Conservation (phyloP, 306 rosid species). For the Castanea sativa region DNA sequence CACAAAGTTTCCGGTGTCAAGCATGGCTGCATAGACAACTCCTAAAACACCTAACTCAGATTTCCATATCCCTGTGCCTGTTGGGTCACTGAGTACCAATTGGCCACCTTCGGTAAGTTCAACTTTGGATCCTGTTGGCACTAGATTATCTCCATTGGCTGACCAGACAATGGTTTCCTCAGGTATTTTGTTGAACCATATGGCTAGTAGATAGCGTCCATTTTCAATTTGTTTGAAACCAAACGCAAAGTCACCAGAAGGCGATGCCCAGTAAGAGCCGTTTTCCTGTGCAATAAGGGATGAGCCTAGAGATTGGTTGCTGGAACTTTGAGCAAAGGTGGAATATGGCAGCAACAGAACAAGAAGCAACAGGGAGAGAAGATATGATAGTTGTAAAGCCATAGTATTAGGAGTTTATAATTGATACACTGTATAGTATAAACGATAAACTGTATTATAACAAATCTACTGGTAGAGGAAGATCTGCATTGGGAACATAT, state of each 20-base stretch:
- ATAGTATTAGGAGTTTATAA: not conserved
- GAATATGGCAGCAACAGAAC: not conserved
- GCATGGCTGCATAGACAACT: constrained; percentile 37
- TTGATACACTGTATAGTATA: no score
- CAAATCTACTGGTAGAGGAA: no score
- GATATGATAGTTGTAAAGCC: not conserved
- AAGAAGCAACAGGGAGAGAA: not conserved
- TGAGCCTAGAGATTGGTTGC: not conserved
- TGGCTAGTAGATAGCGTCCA: not conserved
- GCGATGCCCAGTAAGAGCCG: not conserved
- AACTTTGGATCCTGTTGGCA: not conserved
- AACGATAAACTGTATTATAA: no score
- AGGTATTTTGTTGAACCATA: not conserved
- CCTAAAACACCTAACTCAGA: not conserved
- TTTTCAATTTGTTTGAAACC: not conserved
- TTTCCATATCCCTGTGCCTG: constrained; percentile 19
- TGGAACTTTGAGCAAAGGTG: not conserved
- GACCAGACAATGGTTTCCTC: not conserved
- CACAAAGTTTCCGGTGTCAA: constrained; percentile 54
- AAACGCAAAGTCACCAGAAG: not conserved
- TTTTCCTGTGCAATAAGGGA: not conserved
- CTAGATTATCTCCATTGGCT: not conserved
- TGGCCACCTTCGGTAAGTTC: constrained; percentile 10
- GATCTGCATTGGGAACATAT: no score
- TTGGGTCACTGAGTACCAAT: constrained; percentile 15